These are phyloP conservation scores for Scheffersomyces segobiensis DNA, from an alignment of 1,139 yeast species.

Conservation along the genomic window DNA sequence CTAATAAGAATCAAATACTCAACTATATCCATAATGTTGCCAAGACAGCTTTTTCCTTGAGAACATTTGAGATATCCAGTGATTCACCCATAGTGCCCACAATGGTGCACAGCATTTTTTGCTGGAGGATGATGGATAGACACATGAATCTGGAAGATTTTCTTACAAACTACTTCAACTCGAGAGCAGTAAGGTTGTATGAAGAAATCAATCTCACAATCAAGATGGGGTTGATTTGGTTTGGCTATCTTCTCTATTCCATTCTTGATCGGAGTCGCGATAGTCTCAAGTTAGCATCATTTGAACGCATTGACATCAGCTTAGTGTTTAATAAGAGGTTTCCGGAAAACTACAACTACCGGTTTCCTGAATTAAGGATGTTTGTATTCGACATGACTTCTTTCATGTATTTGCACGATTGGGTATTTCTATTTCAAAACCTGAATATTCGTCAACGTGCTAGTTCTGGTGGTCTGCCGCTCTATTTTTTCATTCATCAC, in stretches of 20 bases:
- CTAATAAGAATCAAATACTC: not conserved
- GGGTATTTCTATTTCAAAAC: slow-evolving; percentile 1
- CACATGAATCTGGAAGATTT: not conserved
- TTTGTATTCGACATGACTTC: slow-evolving; percentile 5
- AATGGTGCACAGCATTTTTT: slow-evolving; percentile 9
- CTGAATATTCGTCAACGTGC: not conserved
- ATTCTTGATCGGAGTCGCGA: slow-evolving; percentile 8
- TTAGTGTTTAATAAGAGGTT: slow-evolving; percentile 1
- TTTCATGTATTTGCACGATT: slow-evolving; percentile 1
- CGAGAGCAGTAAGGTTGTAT: slow-evolving; percentile 1
- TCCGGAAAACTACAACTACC: not conserved
- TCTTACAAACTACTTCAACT: slow-evolving; percentile 4
- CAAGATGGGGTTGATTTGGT: slow-evolving; percentile 1
- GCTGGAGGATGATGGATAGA: not conserved
- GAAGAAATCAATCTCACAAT: slow-evolving; percentile 4
- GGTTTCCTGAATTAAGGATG: slow-evolving; percentile 2
- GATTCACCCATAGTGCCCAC: slow-evolving; percentile 7
- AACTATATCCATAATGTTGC: not conserved
- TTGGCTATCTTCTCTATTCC: slow-evolving; percentile 7
- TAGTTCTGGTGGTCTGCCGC: not conserved
- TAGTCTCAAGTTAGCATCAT: slow-evolving; percentile 8
- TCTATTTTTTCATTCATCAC: not conserved
- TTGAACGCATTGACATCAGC: slow-evolving; percentile 5
- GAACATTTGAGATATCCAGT: slow-evolving; percentile 5
- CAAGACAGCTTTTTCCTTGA: slow-evolving; percentile 1